phyloP scores from a whole-genome alignment of 2,329 filamentous ascomycete genomes.

The Trichophyton rubrum region DNA sequence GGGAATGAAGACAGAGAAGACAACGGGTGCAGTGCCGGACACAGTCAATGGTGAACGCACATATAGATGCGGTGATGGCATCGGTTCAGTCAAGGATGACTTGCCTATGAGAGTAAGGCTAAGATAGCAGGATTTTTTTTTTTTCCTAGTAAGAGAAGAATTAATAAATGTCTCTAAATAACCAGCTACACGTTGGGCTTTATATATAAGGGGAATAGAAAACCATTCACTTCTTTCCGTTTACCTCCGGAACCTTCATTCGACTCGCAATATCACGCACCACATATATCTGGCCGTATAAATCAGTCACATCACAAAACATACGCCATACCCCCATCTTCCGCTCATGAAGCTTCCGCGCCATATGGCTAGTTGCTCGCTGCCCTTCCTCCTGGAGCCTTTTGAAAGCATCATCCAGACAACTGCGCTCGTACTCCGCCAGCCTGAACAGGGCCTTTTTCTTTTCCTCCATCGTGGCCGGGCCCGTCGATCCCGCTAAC shows the following conservation, averaged over 20 bases:
- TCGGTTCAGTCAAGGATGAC: neutral
- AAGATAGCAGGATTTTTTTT: too few relatives aligned
- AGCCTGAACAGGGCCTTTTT: neutral
- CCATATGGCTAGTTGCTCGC: neutral
- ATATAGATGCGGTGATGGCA: neutral
- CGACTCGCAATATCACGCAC: slow-evolving; percentile 18
- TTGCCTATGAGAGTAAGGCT: neutral
- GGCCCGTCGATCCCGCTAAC: slow-evolving; percentile 6
- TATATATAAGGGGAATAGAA: too few relatives aligned
- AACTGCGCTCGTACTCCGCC: neutral
- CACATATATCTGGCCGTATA: slow-evolving; percentile 29
- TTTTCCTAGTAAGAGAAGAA: too few relatives aligned
- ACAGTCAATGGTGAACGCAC: neutral
- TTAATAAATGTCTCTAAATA: too few relatives aligned
- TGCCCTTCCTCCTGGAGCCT: neutral
- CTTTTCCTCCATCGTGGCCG: too few relatives aligned
- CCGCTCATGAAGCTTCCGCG: too few relatives aligned
- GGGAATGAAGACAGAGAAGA: neutral
- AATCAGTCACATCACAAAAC: slow-evolving; percentile 25
- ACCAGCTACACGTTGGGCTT: too few relatives aligned
- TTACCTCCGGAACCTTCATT: neutral
- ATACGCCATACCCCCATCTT: slow-evolving; percentile 7
- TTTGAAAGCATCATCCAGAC: neutral
- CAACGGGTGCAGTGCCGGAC: neutral
- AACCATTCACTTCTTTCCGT: too few relatives aligned